These are phyloP conservation scores for Bolboschoenoplectus hybrid DNA, from an alignment of 202 grass and related monocot species.

Conservation along the genomic window DNA sequence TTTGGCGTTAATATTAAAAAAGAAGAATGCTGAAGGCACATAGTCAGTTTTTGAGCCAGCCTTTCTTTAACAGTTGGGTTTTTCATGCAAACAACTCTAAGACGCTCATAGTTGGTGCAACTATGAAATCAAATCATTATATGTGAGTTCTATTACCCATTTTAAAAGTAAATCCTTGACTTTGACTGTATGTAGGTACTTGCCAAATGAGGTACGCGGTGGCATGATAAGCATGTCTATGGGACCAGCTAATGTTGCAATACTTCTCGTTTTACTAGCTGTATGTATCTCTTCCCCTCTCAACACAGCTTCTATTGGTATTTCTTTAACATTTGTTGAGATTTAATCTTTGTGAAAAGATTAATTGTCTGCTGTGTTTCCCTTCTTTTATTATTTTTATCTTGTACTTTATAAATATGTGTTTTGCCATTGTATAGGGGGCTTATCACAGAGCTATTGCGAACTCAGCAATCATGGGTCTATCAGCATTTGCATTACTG, in stretches of 20 bases:
- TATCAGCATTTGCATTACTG: slow-evolving; percentile 64
- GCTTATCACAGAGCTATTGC: slow-evolving; percentile 45
- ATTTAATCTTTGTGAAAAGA: not conserved
- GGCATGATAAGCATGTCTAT: slow-evolving; percentile 93
- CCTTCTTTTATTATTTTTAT: not conserved
- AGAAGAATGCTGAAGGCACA: not conserved
- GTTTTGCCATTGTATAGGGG: slow-evolving; percentile 47
- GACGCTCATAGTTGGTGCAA: not conserved
- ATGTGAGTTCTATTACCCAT: slow-evolving; percentile 13
- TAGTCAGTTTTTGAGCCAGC: not conserved
- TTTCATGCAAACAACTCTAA: slow-evolving; percentile 9
- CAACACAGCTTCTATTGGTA: not conserved
- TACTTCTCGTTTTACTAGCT: slow-evolving; percentile 66
- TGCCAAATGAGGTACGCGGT: slow-evolving; percentile 92
- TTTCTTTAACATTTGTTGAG: not conserved
- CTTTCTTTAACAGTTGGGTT: not conserved
- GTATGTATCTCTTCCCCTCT: slow-evolving; percentile 41
- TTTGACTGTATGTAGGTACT: slow-evolving; percentile 56
- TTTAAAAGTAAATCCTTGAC: not conserved
- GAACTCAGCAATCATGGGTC: slow-evolving; percentile 70
- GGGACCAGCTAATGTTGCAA: slow-evolving; percentile 60
- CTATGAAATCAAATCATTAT: not conserved
- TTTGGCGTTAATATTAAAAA: not conserved
- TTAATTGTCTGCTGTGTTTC: not conserved
- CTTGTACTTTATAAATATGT: not conserved